Percentiles rank a stretch among this genome's conserved stretches.
These are phyloP conservation scores for Huntiella abstrusa DNA, from an alignment of 2,329 filamentous ascomycete species.

Conservation along the genomic window DNA sequence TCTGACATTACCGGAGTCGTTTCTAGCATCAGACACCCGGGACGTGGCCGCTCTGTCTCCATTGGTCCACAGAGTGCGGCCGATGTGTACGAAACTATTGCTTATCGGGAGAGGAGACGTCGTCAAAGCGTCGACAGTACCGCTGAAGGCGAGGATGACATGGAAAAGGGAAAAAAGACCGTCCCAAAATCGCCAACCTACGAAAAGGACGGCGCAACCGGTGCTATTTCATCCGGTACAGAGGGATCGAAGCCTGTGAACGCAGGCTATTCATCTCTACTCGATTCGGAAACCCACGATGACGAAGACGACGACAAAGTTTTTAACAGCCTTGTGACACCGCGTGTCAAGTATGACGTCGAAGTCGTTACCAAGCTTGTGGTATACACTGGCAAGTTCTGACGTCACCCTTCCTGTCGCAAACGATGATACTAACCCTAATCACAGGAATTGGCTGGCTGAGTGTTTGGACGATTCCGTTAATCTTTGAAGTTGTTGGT, in stretches of 20 bases:
- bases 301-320: constrained; percentile 55
- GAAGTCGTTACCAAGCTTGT: constrained; percentile 94
- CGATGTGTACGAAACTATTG: constrained; percentile 87
- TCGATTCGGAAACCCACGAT: constrained; percentile 25
- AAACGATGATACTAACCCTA: constrained; percentile 9
- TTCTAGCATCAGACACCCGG: constrained; percentile 60
- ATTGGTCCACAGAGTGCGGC: constrained; percentile 90
- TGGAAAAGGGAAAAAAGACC: constrained; percentile 3
- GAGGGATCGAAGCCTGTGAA: neutral
- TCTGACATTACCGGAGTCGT: constrained; percentile 71
- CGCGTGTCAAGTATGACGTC: constrained; percentile 89
- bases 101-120: constrained; percentile 55
- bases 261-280: constrained; percentile 1
- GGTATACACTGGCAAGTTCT: constrained; percentile 63
- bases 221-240: constrained; percentile 11
- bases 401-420: constrained; percentile 5
- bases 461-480: constrained; percentile 54
- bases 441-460: constrained; percentile 60
- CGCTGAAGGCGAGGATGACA: constrained; percentile 1
- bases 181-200: no score
- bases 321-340: constrained; percentile 67
- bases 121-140: constrained; percentile 33
- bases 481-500: constrained; percentile 47
- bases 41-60: constrained; percentile 60
- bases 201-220: constrained; percentile 16